Percentiles rank a stretch among this genome's conserved stretches.
These are phyloP conservation scores for Microstegium vimineum DNA, from an alignment of 176 grass and related monocot species.

Conservation along the genomic window DNA sequence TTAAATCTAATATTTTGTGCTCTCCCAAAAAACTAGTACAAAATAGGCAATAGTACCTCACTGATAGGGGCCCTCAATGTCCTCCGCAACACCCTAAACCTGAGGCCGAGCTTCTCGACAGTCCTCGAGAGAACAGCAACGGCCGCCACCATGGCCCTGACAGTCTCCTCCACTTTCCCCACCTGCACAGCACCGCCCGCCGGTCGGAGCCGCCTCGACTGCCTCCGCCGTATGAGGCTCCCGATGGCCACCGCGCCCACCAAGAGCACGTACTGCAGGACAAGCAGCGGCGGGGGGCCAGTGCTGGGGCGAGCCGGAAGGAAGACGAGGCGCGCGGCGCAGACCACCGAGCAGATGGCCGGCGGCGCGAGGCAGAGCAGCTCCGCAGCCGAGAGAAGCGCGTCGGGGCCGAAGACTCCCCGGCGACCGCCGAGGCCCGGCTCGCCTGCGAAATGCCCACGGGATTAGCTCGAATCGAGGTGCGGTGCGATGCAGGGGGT, in stretches of 20 bases:
- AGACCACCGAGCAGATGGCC: constrained; percentile 59
- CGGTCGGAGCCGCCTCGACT: constrained; percentile 33
- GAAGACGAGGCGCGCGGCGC: constrained; percentile 28
- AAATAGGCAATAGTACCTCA: constrained; percentile 36
- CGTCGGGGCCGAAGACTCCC: constrained; percentile 28
- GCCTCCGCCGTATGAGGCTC: constrained; percentile 58
- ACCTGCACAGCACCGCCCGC: constrained; percentile 18
- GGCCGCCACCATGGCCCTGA: constrained; percentile 42
- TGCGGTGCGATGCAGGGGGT: not conserved
- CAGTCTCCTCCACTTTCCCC: constrained; percentile 53
- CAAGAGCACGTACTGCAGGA: constrained; percentile 51
- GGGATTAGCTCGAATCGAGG: constrained; percentile 14
- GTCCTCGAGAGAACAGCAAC: constrained; percentile 52
- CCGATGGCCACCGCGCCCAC: constrained; percentile 48
- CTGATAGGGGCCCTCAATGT: constrained; percentile 54
- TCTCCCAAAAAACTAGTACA: not conserved
- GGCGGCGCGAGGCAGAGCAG: constrained; percentile 60
- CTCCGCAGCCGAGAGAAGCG: constrained; percentile 51
- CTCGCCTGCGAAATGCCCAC: constrained; percentile 28
- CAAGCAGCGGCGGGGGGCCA: not conserved
- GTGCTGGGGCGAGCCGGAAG: not conserved
- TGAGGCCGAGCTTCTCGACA: constrained; percentile 71
- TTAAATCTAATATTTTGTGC: not conserved
- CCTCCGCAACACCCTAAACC: constrained; percentile 65
- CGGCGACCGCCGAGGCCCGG: not conserved